Base-by-base conservation (phyloP, 73 alveolate genomes). In the Blepharisma japonicum region DNA sequence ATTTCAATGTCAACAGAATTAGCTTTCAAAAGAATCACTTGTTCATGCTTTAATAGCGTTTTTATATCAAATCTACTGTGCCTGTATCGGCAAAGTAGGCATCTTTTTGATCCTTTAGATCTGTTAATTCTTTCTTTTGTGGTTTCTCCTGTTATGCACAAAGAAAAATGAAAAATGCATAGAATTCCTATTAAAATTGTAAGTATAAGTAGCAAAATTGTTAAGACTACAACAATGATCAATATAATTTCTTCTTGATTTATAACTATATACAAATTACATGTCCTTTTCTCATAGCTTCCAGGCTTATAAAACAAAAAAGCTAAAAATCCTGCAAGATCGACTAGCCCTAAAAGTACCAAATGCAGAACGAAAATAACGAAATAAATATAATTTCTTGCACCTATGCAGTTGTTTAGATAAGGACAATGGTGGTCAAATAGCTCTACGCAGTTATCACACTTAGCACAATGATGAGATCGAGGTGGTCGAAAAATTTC, bases 391-490 rank as follows among this genome's bases (percentile, higher is more conserved):
- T 86, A 84, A 78, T 82, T 86, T 71, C 90, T 55, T 77, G 85
- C 79, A n/a, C 99, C 99, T 38, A 97, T 92, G 55, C 99, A 97
- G 80, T 94, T 94, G 81, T 96, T 97, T 21, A 97, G 86, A 81
- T 89, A 95, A 51, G 95, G 94, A 77, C 99, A 94, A 76, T 97
- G 99, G 86, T 97, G 99, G 68, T 97, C 99, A 79, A 94, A 95
- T 38, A 86, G 96, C 53, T 80, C 82, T 7, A 97, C 98, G 77
- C 99, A 97, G 86, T 97, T 95, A 51, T 97, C 98, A 81, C 99
- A 97, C 38, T 71, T 78, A 39, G 92, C 88, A 71, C 99, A 97
- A 83, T 97, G 99, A 14, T 98, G 92, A 39, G 98, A 87, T 48
- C 93, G 83, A 18, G 96, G 96, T 5, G 99, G 99, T 56, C 97